Evolutionary conservation across 805 yeast genomes (phyloP), one percentile per base, ranked within the genome.

Genomic region (Wickerhamomyces queroliae): DNA sequence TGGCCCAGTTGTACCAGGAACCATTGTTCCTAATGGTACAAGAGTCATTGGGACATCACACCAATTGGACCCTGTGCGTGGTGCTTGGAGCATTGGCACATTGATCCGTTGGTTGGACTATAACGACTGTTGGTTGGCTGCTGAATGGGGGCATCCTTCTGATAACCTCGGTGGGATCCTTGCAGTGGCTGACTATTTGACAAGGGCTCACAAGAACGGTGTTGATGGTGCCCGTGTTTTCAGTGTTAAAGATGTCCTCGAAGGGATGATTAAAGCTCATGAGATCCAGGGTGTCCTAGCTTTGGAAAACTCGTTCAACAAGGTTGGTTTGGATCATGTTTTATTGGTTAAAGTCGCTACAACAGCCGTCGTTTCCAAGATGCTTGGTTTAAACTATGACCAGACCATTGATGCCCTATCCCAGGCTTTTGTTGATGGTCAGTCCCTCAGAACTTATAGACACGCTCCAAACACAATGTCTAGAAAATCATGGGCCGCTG

Each of bases 141-240:
- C 80, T n/a, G 82, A 77, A 55, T 76, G 83, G 82, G 83, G 83
- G 4, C 83, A 76, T 55, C 83, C 82, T 19, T 71, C 78, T 24
- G 83, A 76, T 51, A 76, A 76, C 55, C 50, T 76, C 37, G 82
- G 81, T 35, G 78, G 78, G 37, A 74, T 76, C 42, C 55, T 76
- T 12, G 78, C 82, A 2, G 76, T 77, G 25, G 72, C 80, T 24
- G 82, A 76, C 56, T 66, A 73, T 61, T 63, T 70, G 41, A 70
- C 77, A 38, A 66, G 81, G 46, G 51, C 63, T 19, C 56, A 64
- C 38, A 67, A 65, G 49, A 63, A 66, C 15, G 61, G 66, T 24
- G 67, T 66, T 19, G 56, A 55, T 34, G 50, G 52, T 20, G 78
- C 76, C 22, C 59, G 60, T 42, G 44, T 60, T 20, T 70, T 73